These are phyloP conservation scores for Aspergillus taichungensis DNA, from an alignment of 495 filamentous ascomycete genomes.

Conservation along the genomic window DNA sequence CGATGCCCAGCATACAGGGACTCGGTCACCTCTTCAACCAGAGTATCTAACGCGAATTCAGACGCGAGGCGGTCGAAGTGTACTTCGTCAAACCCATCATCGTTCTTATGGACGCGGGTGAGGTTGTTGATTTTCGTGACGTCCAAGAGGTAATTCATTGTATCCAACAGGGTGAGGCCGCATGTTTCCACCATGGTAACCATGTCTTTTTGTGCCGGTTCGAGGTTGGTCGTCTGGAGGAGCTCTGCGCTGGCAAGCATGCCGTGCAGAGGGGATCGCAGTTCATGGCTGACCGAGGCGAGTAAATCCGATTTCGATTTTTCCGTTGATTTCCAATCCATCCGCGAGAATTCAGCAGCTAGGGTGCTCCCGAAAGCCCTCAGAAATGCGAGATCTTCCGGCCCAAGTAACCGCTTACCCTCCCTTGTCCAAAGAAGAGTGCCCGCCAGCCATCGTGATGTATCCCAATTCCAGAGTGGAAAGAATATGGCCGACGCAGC, in stretches of 20 bases:
- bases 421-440: conserved; percentile 48
- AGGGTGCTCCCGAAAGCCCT: conserved; percentile 52
- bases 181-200: conserved; percentile 55
- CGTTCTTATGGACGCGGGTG: conserved; percentile 8
- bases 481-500: conserved; percentile 48
- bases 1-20: conserved; percentile 13
- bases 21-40: conserved; percentile 14
- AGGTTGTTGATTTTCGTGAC: conserved; percentile 48
- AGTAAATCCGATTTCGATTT: conserved; percentile 62
- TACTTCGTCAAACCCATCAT: neutral
- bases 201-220: conserved; percentile 45
- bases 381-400: conserved; percentile 45
- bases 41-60: conserved; percentile 9
- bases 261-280: conserved; percentile 63
- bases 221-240: conserved; percentile 44
- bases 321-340: conserved; percentile 41
- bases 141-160: conserved; percentile 56
- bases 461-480: conserved; percentile 54
- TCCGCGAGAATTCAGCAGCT: conserved; percentile 49
- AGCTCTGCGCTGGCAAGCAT: conserved; percentile 59
- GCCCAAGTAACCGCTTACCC: conserved; percentile 27
- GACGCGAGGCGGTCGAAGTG: conserved; percentile 5
- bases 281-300: conserved; percentile 63
- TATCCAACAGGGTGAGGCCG: conserved; percentile 55
- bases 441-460: conserved; percentile 55